phyloP scores from a whole-genome alignment of 768 basidiomycete genomes.

The Pisolithus orientalis region DNA sequence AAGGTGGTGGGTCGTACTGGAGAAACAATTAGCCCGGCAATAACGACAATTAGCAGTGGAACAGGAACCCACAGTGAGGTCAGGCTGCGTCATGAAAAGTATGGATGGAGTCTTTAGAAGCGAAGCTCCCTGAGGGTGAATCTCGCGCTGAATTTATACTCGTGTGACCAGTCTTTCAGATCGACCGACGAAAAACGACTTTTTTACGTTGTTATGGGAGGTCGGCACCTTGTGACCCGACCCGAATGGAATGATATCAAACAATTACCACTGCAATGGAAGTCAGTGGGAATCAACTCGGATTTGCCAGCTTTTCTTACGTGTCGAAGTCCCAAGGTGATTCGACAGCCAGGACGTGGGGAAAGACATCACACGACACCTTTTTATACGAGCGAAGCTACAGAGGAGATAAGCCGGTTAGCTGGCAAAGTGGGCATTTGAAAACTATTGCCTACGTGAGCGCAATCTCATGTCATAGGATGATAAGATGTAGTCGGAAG shows the following conservation, averaged over 20 bases:
- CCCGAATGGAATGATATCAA: background rate
- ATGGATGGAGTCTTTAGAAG: background rate
- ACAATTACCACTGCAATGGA: too few species aligned
- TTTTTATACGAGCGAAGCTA: background rate
- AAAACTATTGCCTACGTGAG: background rate
- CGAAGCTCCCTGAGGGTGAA: background rate
- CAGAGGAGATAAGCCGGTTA: background rate
- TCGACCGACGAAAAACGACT: background rate
- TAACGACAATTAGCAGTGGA: background rate
- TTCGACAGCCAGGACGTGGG: background rate
- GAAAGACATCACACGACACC: background rate
- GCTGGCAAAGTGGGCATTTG: background rate
- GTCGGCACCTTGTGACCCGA: background rate
- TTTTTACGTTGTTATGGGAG: background rate
- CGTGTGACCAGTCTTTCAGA: background rate
- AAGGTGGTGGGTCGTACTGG: background rate
- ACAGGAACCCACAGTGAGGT: background rate
- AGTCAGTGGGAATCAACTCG: background rate
- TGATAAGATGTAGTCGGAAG: background rate
- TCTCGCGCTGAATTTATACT: background rate
- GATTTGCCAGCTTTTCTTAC: background rate
- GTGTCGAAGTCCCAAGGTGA: background rate
- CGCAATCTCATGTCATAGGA: background rate
- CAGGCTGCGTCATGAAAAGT: background rate
- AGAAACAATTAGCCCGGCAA: background rate